Conservation (phyloP, 768 basidiomycete species). For the Suillus alpinus region DNA sequence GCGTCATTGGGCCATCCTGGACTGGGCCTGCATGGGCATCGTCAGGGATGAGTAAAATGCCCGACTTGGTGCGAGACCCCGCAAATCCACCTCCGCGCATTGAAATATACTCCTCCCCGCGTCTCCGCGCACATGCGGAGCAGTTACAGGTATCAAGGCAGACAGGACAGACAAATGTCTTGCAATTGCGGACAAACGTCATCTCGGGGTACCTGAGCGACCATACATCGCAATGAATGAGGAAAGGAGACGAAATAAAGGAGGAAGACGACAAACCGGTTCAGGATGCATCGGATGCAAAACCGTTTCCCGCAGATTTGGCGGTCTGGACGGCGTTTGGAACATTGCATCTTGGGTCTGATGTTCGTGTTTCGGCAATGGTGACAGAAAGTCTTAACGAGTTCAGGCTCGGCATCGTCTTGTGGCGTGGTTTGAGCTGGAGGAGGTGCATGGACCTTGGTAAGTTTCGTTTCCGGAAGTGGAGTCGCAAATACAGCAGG, state of each 20-base stretch:
- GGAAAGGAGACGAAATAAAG: background rate
- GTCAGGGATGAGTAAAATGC: constrained; percentile 25
- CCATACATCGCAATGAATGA: constrained; percentile 3
- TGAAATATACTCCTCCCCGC: constrained; percentile 47
- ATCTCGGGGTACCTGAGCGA: constrained; percentile 37
- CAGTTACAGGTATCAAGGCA: constrained; percentile 50
- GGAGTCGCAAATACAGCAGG: constrained; percentile 11
- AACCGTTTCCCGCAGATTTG: constrained; percentile 31
- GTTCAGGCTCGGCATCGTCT: background rate
- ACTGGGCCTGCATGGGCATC: background rate
- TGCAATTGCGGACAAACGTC: constrained; percentile 30
- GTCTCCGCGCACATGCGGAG: constrained; percentile 38
- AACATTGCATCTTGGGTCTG: constrained; percentile 37
- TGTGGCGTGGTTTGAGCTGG: background rate
- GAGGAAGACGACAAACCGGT: constrained; percentile 24
- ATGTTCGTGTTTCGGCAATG: constrained; percentile 31
- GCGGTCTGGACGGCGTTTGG: constrained; percentile 13
- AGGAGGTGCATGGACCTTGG: background rate
- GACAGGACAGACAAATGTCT: constrained; percentile 40
- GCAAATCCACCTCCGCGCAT: constrained; percentile 25
- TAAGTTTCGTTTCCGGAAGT: background rate
- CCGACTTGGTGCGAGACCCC: constrained; percentile 17
- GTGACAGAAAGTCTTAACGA: constrained; percentile 28
- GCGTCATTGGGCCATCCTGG: background rate
- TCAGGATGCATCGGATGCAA: constrained; percentile 33